These are phyloP conservation scores for Fusarium dlaminii DNA, from an alignment of 2,329 filamentous ascomycete species.

Conservation along the genomic window DNA sequence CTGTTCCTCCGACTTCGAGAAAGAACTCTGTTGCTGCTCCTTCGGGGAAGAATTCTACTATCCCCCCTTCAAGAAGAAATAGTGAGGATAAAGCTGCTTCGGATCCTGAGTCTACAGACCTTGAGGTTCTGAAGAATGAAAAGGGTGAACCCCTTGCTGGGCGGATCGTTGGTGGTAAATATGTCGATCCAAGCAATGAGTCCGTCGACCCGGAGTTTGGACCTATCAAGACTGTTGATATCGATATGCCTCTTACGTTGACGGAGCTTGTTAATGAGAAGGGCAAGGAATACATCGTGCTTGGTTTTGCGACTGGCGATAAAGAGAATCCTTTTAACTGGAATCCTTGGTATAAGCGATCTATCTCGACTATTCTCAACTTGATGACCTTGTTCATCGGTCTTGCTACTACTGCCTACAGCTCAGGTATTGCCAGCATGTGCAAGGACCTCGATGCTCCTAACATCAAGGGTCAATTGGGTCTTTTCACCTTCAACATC, in stretches of 20 bases:
- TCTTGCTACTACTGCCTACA: constrained; percentile 34
- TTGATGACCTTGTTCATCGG: constrained; percentile 37
- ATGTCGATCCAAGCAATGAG: constrained; percentile 28
- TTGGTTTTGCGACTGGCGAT: constrained; percentile 34
- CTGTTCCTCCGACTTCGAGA: background rate
- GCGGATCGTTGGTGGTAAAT: constrained; percentile 34
- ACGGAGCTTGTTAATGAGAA: constrained; percentile 28
- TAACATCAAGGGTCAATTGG: constrained; percentile 32
- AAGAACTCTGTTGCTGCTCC: constrained; percentile 19
- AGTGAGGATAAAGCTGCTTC: constrained; percentile 21
- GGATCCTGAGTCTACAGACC: constrained; percentile 26
- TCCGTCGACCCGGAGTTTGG: constrained; percentile 27
- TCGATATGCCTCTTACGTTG: constrained; percentile 33
- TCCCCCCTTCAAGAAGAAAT: background rate
- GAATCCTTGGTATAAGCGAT: constrained; percentile 38
- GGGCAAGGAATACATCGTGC: constrained; percentile 34
- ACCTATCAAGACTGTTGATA: constrained; percentile 31
- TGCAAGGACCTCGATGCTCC: constrained; percentile 23
- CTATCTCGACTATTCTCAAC: constrained; percentile 36
- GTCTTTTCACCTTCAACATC: constrained; percentile 37
- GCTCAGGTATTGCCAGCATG: constrained; percentile 35
- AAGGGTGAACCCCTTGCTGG: constrained; percentile 23
- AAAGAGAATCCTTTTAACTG: constrained; percentile 39
- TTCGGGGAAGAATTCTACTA: constrained; percentile 20
- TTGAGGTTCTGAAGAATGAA: constrained; percentile 26